Evolutionary conservation across 2,329 filamentous ascomycete species (phyloP), one percentile per base, ranked within the genome.

Genomic region (Dactylellina drechsleri): DNA sequence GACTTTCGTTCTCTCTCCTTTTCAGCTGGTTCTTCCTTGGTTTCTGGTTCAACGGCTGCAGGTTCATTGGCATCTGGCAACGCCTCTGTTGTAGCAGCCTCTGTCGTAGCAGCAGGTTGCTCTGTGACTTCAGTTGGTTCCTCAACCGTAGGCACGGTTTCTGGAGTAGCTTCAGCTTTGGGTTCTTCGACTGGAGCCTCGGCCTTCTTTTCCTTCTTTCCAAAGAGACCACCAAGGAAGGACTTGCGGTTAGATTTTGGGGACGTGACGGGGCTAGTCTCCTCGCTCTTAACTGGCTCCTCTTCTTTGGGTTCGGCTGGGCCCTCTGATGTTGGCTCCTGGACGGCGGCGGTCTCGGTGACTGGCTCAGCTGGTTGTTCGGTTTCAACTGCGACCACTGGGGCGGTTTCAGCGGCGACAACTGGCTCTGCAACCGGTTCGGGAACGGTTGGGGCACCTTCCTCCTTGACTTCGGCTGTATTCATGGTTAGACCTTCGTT

Each of bases 391-490:
- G 26, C 6, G 43, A 52, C 4, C 10, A 52, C 18, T 13, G 79
- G 78, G 26, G 78, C 77, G 65, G 79, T 28, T 56, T 78, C 78
- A 49, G 80, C 77, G 36, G 78, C 77, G 50, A 79, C 58, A 40
- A 56, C 53, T 54, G 77, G 74, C n/a, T 57, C 43, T 8, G 62
- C 41, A 59, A 77, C 73, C 72, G 78, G 45, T 47, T 45, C 59
- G 8, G 54, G 16, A 71, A 77, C 70, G 53, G 73, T 40, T 52
- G 72, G 41, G 47, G 41, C 67, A 66, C 57, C 77, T 78, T 64
- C 79, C 60, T 64, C 78, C 15, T 79, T 77, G 26, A 78, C 78
- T 66, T 81, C 80, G 47, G 79, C 77, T 66, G 79, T n/a, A 6
- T 13, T 56, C 13, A 60, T n/a, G 10, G 26, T 53, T 47, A 66